Evolutionary conservation across 768 basidiomycete species (phyloP).

Genomic region (Tricholomella constricta): DNA sequence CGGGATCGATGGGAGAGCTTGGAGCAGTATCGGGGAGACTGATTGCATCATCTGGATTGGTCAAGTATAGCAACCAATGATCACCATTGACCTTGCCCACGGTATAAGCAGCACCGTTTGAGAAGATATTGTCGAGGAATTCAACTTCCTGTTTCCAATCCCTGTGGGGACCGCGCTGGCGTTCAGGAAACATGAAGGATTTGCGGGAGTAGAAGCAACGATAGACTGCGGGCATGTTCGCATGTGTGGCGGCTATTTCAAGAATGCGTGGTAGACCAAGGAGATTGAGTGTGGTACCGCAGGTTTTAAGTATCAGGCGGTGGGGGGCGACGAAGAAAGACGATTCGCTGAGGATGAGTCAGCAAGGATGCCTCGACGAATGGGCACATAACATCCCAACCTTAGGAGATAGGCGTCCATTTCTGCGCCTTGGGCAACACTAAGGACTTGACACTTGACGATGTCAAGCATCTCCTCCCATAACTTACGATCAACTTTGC

Average conservation of each 20-base stretch:
- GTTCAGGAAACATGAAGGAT: slow-evolving; percentile 99
- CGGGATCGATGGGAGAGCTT: slow-evolving; percentile 12
- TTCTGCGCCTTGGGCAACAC: slow-evolving; percentile 83
- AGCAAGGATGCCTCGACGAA: slow-evolving; percentile 11
- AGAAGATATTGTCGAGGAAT: slow-evolving; percentile 89
- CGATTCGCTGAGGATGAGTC: slow-evolving; percentile 74
- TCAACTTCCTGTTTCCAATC: slow-evolving; percentile 94
- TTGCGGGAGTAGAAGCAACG: slow-evolving; percentile 98
- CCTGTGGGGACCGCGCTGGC: slow-evolving; percentile 87
- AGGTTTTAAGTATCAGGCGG: slow-evolving; percentile 96
- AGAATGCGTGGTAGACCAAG: slow-evolving; percentile 94
- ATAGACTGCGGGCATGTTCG: slow-evolving; percentile 69
- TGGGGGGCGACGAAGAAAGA: slow-evolving; percentile 95
- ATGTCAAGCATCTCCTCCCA: slow-evolving; percentile 99
- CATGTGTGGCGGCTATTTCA: slow-evolving; percentile 79
- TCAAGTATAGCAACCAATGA: slow-evolving; percentile 97
- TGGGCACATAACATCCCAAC: slow-evolving; percentile 46
- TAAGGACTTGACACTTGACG: slow-evolving; percentile 95
- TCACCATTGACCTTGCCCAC: slow-evolving; percentile 98
- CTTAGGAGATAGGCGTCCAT: slow-evolving; percentile 95
- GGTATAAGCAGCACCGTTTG: slow-evolving; percentile 89
- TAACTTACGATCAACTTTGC: slow-evolving; percentile 68
- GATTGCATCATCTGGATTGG: slow-evolving; percentile 48
- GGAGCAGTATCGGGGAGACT: slow-evolving; percentile 5
- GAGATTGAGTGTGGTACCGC: slow-evolving; percentile 97